Conservation (phyloP, 2,329 filamentous ascomycete genomes). For the Pyrenophora teres region DNA sequence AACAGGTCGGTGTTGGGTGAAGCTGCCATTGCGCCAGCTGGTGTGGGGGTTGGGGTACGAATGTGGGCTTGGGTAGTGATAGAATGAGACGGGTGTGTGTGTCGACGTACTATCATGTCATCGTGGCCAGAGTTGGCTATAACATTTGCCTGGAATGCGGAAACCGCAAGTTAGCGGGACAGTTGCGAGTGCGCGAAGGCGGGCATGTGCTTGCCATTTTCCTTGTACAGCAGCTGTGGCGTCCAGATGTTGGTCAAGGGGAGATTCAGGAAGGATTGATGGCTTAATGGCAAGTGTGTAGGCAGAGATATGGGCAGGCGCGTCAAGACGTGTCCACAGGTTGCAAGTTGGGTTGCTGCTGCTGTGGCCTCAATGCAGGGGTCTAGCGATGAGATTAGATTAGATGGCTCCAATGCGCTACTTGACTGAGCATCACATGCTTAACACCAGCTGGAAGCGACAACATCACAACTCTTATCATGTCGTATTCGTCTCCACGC, state of each 20-base stretch:
- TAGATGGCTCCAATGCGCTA: conserved; percentile 28
- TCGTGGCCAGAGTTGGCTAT: conserved; percentile 89
- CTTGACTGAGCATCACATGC: conserved; percentile 9
- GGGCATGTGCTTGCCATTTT: conserved; percentile 35
- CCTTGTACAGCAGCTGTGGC: conserved; percentile 12
- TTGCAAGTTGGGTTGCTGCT: conserved; percentile 28
- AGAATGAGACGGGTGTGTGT: background rate
- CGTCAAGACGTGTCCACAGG: conserved; percentile 25
- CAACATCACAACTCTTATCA: conserved; percentile 13
- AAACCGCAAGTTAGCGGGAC: conserved; percentile 37
- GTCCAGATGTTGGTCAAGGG: background rate
- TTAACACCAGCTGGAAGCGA: background rate
- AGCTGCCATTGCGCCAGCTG: conserved; percentile 12
- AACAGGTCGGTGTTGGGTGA: conserved; percentile 25
- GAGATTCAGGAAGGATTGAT: background rate
- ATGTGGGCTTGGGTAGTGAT: background rate
- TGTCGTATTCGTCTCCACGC: conserved; percentile 48
- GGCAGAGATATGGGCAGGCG: conserved; percentile 16
- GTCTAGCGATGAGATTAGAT: conserved; percentile 40
- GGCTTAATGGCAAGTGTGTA: conserved; percentile 11
- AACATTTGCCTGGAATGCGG: conserved; percentile 66
- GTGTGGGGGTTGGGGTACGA: conserved; percentile 3
- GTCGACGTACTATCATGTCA: conserved; percentile 93
- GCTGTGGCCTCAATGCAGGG: conserved; percentile 43
- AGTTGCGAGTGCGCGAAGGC: conserved; percentile 16